Percentiles rank a stretch among this genome's conserved stretches.
These are phyloP conservation scores for Alopecurus myosuroides DNA, from an alignment of 176 grass and related monocot genomes.

Conservation along the genomic window DNA sequence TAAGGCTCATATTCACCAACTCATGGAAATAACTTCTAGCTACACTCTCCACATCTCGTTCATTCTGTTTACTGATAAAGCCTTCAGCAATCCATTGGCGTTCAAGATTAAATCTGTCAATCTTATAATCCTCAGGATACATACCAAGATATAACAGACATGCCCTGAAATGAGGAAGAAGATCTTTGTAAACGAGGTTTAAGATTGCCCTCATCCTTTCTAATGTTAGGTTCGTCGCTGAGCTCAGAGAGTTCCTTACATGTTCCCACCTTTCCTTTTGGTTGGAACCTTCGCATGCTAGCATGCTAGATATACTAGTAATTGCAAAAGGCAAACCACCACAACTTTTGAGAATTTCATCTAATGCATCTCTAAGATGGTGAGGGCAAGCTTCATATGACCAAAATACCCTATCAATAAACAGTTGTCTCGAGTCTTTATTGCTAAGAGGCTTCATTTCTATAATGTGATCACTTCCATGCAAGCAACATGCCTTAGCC, in stretches of 20 bases:
- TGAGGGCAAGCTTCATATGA: neutral
- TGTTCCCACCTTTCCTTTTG: neutral
- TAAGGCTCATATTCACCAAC: neutral
- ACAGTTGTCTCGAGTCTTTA: neutral
- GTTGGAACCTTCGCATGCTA: neutral
- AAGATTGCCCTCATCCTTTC: neutral
- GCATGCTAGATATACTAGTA: neutral
- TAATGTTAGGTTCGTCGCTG: neutral
- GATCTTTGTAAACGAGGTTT: neutral
- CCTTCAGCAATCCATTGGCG: neutral
- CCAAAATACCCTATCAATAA: neutral
- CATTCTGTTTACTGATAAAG: neutral
- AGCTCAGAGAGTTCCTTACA: neutral
- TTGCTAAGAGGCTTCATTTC: neutral
- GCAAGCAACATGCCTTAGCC: neutral
- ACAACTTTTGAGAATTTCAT: neutral
- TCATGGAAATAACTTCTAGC: neutral
- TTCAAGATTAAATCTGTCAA: neutral
- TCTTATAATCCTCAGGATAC: neutral
- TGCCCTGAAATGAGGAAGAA: neutral
- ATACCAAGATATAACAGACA: neutral
- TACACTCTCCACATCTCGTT: neutral
- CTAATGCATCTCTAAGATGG: neutral
- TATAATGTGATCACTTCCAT: neutral
- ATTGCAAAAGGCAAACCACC: neutral